phyloP scores from a whole-genome alignment of 1,284 basidiomycete genomes.

The Dichomitus squalens region DNA sequence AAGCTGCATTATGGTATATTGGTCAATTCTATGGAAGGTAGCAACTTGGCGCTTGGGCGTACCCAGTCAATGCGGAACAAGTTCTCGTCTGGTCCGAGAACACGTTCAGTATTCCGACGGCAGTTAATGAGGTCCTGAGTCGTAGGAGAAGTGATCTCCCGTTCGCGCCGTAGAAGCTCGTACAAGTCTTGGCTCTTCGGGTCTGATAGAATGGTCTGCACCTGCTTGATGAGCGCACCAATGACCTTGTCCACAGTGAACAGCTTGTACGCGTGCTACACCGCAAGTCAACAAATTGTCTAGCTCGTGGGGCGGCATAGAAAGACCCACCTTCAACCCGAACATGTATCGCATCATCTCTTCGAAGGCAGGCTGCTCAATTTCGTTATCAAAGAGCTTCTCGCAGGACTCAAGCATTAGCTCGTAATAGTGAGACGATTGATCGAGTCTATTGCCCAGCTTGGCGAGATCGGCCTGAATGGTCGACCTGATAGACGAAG shows the following conservation, averaged over 20 bases:
- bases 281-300: not conserved
- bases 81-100: constrained; percentile 88
- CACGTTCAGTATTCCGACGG: constrained; percentile 81
- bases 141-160: constrained; percentile 62
- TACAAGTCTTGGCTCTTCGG: constrained; percentile 84
- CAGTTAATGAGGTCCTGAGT: constrained; percentile 87
- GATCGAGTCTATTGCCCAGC: constrained; percentile 26
- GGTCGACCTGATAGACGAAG: constrained; percentile 38
- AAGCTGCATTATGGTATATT: constrained; percentile 53
- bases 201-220: constrained; percentile 81
- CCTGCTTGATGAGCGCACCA: constrained; percentile 86
- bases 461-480: constrained; percentile 29
- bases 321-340: constrained; percentile 65
- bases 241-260: constrained; percentile 96
- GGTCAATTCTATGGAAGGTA: not conserved
- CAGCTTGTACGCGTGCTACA: constrained; percentile 76
- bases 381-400: constrained; percentile 88
- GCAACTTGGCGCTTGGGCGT: constrained; percentile 28
- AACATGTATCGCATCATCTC: constrained; percentile 93
- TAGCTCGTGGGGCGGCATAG: not conserved
- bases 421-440: constrained; percentile 68
- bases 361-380: constrained; percentile 88
- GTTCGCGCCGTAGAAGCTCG: constrained; percentile 78
- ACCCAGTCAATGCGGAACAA: constrained; percentile 94
- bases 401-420: constrained; percentile 88